Percentiles rank a stretch among this genome's conserved stretches.
phyloP scores from a whole-genome alignment of 2,329 filamentous ascomycete genomes.

The Dactylonectria estremocensis region DNA sequence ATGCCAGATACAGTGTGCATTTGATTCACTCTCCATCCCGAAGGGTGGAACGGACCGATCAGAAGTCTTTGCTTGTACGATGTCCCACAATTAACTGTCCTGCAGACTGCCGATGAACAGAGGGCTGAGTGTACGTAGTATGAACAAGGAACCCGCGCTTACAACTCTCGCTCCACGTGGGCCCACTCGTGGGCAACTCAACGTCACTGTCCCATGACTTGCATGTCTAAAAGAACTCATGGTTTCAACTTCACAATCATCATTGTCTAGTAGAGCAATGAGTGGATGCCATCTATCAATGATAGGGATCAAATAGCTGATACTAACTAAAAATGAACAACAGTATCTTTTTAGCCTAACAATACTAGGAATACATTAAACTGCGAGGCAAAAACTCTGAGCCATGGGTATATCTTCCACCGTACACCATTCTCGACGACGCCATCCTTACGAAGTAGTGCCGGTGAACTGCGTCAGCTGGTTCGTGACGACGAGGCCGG shows the following conservation, averaged over 20 bases:
- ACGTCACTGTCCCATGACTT: not conserved
- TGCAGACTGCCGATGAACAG: not conserved
- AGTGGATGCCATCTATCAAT: too few relatives aligned
- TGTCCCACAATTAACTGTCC: not conserved
- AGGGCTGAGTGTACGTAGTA: not conserved
- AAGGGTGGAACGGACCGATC: not conserved
- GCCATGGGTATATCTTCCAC: conserved; percentile 17
- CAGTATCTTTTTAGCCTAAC: conserved; percentile 22
- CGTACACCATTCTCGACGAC: not conserved
- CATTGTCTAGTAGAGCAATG: not conserved
- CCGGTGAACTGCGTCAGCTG: conserved; percentile 48
- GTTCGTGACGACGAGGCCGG: conserved; percentile 80
- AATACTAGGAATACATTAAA: conserved; percentile 22
- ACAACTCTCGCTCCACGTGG: not conserved
- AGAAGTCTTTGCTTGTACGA: not conserved
- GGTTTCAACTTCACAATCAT: not conserved
- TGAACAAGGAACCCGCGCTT: not conserved
- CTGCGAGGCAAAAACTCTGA: conserved; percentile 9
- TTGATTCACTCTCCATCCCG: not conserved
- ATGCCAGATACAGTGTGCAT: not conserved
- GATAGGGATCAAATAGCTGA: not conserved
- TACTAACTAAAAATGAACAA: conserved; percentile 6
- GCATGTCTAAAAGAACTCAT: not conserved
- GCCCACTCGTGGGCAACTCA: not conserved
- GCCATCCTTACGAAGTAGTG: not conserved